Evolutionary conservation across 192 early-diverging fungal species (phyloP), one percentile per base, ranked within the genome.

Genomic region (Coemansia sp.): DNA sequence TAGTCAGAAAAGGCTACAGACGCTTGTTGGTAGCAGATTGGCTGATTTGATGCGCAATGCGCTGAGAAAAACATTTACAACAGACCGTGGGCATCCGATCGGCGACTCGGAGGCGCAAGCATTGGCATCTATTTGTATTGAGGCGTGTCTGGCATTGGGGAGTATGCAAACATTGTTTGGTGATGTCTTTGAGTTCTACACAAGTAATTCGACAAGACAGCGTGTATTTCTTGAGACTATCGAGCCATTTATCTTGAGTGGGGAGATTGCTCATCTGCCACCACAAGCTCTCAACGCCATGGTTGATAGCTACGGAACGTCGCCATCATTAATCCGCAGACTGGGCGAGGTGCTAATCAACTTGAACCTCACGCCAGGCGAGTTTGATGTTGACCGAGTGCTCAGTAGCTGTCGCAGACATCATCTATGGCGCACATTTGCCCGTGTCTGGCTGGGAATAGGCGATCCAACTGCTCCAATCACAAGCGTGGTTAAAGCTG

Each of bases 341-440:
- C 78, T 81, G 27, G 78, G 78, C 8, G 73, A 71, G 27, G 47
- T 68, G 12, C 59, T 81, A n/a, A 60, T 59, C 53, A 61, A 47
- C 4, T 38, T 81, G 32, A 21, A 61, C 1, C 69, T 81, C 32
- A 50, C 56, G 5, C 78, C 65, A 5, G 78, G 78, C 49, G 73
- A 81, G 28, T 81, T 81, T 61, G 78, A 81, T 49, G 54, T 76
- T 49, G 78, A 81, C 54, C 61, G 65, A 5, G 78, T 81, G 14
- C 58, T 81, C 31, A 56, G 44, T 32, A 76, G 66, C 34, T 81
- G 78, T 27, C 72, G 67, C 22, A 31, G 49, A 14, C 69, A 72
- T 59, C 65, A 60, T 6, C 62, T 81, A 31, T 81, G 78, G 78
- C 60, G 78, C n/a, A 76, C 78, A 25, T 81, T 75, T 72, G 72